Conservation (phyloP, 2,329 filamentous ascomycete species). For the Cladophialophora immunda region DNA sequence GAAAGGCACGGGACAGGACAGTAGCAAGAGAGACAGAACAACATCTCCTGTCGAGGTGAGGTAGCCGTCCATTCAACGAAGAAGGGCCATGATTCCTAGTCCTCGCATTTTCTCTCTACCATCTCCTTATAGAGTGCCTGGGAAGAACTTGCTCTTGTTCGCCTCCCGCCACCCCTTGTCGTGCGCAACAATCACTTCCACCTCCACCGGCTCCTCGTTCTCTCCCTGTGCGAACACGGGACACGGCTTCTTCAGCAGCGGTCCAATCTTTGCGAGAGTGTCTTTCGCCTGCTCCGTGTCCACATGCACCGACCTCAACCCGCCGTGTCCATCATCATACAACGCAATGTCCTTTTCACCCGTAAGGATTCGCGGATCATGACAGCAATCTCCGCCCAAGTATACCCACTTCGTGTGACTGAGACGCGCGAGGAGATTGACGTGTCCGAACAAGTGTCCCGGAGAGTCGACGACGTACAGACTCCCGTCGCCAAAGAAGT, state of each 20-base stretch:
- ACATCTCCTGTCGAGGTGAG: background rate
- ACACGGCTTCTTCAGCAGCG: constrained; percentile 31
- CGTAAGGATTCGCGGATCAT: constrained; percentile 44
- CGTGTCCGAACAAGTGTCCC: constrained; percentile 46
- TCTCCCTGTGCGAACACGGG: constrained; percentile 19
- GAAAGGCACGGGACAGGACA: background rate
- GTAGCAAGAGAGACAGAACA: background rate
- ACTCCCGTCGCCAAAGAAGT: constrained; percentile 54
- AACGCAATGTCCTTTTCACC: constrained; percentile 60
- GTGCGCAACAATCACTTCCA: constrained; percentile 41
- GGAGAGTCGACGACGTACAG: constrained; percentile 45
- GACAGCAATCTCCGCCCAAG: constrained; percentile 47
- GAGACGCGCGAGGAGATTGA: constrained; percentile 43
- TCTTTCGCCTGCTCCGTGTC: constrained; percentile 56
- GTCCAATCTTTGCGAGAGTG: constrained; percentile 53
- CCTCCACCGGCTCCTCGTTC: constrained; percentile 20
- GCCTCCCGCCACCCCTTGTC: constrained; percentile 37
- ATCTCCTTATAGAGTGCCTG: constrained; percentile 24
- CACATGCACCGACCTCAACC: constrained; percentile 60
- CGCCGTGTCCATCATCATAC: constrained; percentile 58
- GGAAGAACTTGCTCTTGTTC: constrained; percentile 37
- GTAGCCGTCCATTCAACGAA: background rate
- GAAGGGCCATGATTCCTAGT: background rate
- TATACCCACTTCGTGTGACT: constrained; percentile 46
- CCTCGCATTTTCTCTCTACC: background rate